Percentiles rank a stretch among this genome's conserved stretches.
These are phyloP conservation scores for Aspergillus jensenii DNA, from an alignment of 2,329 filamentous ascomycete genomes.

Conservation along the genomic window DNA sequence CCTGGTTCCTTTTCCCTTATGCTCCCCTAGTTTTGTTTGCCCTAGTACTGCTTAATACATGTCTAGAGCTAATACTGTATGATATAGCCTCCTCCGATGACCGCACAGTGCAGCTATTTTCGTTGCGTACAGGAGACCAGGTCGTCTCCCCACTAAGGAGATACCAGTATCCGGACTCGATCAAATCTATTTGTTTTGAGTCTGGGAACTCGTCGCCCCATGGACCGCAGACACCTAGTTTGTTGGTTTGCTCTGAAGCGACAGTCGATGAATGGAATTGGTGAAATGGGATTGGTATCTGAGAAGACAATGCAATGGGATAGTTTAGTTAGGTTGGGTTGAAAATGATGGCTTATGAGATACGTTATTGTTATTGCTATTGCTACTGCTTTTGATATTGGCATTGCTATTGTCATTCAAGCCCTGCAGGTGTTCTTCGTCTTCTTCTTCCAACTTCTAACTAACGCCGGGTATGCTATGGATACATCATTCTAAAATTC, in stretches of 20 bases:
- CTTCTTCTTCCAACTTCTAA: neutral
- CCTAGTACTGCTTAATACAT: neutral
- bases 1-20: neutral
- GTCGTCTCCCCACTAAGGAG: conserved; percentile 29
- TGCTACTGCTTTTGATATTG: neutral
- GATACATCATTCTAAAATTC: neutral
- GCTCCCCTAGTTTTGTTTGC: neutral
- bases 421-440: neutral
- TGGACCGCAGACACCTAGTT: conserved; percentile 31
- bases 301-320: neutral
- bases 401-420: neutral
- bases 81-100: conserved; percentile 30
- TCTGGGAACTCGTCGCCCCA: conserved; percentile 21
- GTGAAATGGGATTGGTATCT: conserved; percentile 17
- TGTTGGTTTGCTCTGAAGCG: conserved; percentile 33
- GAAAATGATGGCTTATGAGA: neutral
- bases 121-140: conserved; percentile 35
- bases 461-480: conserved; percentile 3
- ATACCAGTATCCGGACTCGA: conserved; percentile 24
- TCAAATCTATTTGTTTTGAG: conserved; percentile 37
- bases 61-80: neutral
- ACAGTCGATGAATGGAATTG: conserved; percentile 41
- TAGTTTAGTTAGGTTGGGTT: neutral
- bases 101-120: conserved; percentile 38
- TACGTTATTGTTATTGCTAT: neutral